Evolutionary conservation across 805 yeast species (phyloP).

Genomic region (Candida silvatica): DNA sequence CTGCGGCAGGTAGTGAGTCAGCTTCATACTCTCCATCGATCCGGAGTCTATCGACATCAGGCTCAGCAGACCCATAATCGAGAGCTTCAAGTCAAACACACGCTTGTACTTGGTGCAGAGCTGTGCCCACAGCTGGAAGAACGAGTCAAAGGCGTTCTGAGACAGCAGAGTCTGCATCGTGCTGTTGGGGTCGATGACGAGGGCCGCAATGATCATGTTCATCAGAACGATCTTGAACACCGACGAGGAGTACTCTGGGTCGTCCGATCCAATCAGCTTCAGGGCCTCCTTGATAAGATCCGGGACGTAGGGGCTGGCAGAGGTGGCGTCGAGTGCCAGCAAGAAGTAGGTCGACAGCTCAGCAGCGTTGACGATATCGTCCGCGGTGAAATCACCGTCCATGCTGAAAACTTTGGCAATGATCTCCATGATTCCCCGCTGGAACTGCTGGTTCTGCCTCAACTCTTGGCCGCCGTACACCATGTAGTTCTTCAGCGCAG

Average conservation of each 20-base stretch:
- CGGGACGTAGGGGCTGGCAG: constrained; percentile 37
- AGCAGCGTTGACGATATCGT: constrained; percentile 50
- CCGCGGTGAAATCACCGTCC: constrained; percentile 41
- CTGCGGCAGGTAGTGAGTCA: constrained; percentile 33
- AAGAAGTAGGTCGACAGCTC: constrained; percentile 59
- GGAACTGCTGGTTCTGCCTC: constrained; percentile 35
- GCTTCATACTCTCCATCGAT: constrained; percentile 12
- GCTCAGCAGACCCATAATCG: constrained; percentile 57
- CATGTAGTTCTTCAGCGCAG: constrained; percentile 67
- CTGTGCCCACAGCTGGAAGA: constrained; percentile 63
- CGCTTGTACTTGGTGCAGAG: constrained; percentile 46
- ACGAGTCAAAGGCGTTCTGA: constrained; percentile 32
- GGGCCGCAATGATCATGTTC: constrained; percentile 55
- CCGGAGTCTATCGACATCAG: constrained; percentile 26
- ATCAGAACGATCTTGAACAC: constrained; percentile 35
- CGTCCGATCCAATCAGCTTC: constrained; percentile 26
- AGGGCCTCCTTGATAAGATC: constrained; percentile 36
- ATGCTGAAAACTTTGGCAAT: constrained; percentile 32
- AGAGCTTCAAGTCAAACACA: constrained; percentile 76
- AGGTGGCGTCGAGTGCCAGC: constrained; percentile 40
- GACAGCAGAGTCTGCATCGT: constrained; percentile 45
- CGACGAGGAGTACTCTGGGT: constrained; percentile 16
- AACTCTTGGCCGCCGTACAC: constrained; percentile 45
- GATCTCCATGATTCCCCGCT: constrained; percentile 41
- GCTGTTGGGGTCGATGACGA: constrained; percentile 49